Conservation (phyloP, 192 early-diverging fungal genomes). For the Geranomyces variabilis region DNA sequence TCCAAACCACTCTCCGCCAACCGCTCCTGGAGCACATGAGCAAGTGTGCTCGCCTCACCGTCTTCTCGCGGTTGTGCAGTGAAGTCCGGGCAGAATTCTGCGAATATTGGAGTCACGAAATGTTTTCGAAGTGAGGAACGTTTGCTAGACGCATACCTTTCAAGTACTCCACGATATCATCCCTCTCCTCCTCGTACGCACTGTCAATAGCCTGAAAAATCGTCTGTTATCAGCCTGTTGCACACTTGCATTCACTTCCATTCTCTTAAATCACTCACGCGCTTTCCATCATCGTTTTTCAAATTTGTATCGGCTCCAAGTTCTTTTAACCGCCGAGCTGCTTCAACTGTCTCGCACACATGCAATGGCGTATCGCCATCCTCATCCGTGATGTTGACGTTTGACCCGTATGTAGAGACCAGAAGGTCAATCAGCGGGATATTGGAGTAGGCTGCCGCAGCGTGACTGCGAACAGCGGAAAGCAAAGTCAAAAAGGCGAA, state of each 20-base stretch:
- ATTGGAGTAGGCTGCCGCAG: slow-evolving; percentile 78
- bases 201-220: slow-evolving; percentile 6
- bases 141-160: not conserved
- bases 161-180: slow-evolving; percentile 36
- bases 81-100: not conserved
- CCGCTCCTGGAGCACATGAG: slow-evolving; percentile 7
- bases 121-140: too few relatives aligned
- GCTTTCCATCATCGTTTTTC: slow-evolving; percentile 63
- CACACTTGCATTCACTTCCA: not conserved
- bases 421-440: slow-evolving; percentile 68
- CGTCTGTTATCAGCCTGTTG: not conserved
- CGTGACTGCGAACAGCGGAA: slow-evolving; percentile 56
- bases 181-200: slow-evolving; percentile 31
- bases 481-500: not conserved
- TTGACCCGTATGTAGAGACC: slow-evolving; percentile 56
- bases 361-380: slow-evolving; percentile 86
- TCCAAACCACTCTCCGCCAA: not conserved
- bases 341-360: slow-evolving; percentile 70
- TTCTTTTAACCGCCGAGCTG: slow-evolving; percentile 67
- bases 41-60: not conserved
- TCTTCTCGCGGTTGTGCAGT: not conserved
- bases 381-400: slow-evolving; percentile 72
- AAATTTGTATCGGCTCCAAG: slow-evolving; percentile 68
- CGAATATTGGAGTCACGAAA: too few relatives aligned
- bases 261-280: slow-evolving; percentile 1